A percentile compares a stretch with the other conserved stretches of the same genome.
These are phyloP conservation scores for Aspergillus puulaauensis DNA, from an alignment of 2,329 filamentous ascomycete species.

Conservation along the genomic window DNA sequence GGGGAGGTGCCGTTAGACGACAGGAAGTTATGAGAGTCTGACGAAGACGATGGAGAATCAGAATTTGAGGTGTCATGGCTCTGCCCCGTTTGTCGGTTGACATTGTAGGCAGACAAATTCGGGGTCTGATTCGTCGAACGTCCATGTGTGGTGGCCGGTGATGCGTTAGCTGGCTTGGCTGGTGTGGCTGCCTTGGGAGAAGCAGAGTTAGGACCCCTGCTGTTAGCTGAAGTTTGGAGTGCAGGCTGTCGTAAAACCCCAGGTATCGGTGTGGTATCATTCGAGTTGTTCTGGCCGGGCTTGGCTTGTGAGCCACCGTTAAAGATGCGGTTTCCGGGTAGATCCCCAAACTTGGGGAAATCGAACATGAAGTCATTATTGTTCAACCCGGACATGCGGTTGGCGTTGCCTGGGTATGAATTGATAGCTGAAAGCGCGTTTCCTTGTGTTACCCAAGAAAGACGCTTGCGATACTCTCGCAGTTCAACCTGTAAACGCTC, in stretches of 20 bases:
- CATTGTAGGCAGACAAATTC: conserved; percentile 20
- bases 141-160: conserved; percentile 14
- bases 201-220: not conserved
- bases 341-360: conserved; percentile 86
- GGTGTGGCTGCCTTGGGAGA: conserved; percentile 12
- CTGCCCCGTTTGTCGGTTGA: conserved; percentile 22
- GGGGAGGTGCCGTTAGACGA: conserved; percentile 53
- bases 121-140: conserved; percentile 6
- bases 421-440: conserved; percentile 49
- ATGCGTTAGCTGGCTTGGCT: not conserved
- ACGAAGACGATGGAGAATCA: conserved; percentile 49
- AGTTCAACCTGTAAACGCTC: conserved; percentile 83
- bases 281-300: conserved; percentile 27
- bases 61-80: conserved; percentile 39
- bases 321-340: conserved; percentile 58
- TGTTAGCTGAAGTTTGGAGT: conserved; percentile 4
- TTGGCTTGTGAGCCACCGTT: conserved; percentile 45
- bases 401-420: conserved; percentile 46
- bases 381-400: conserved; percentile 58
- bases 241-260: conserved; percentile 31
- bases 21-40: conserved; percentile 45
- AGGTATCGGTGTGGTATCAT: conserved; percentile 30
- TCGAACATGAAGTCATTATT: conserved; percentile 91
- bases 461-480: conserved; percentile 83
- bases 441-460: conserved; percentile 61